Evolutionary conservation across 78 protist species (phyloP), one percentile per base, ranked within the genome.

Genomic region (Dictyostelium brefeldianum): DNA sequence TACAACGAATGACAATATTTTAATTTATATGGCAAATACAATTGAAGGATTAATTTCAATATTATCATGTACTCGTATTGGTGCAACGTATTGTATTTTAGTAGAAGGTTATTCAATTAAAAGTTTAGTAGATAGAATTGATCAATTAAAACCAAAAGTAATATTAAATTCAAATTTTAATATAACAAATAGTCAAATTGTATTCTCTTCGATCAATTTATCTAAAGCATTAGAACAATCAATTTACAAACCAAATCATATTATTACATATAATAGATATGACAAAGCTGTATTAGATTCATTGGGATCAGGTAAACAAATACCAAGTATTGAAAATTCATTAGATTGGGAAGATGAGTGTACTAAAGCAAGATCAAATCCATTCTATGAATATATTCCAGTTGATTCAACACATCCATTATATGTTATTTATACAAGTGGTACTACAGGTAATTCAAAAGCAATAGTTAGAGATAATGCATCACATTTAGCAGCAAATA

Each of bases 21-120:
- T 89, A 67, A 96, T 98, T 48, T 98, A 92, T 94, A 81, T 98
- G 97, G 97, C 99, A 25, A 98, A 83, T 96, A 54, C 89, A 56
- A 71, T 92, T 47, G 95, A 96, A 51, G 82, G 74, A 6, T 67
- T 87, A 20, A 27, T 89, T 29, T 71, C 98, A 27, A 96, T 98
- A 98, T 96, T 98, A 25, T 97, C 99, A 54, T 98, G 99, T 73
- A 98, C 99, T 41, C 81, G 99, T 12, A 93, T 98, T 18, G 99
- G 99, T 41, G 98, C 98, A 5, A 67, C 97, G 14, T 98, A 87
- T 62, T 20, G 47, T 47, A 31, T 43, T 8, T 25, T 43, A 17
- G 53, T 36, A 5, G 69, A 29, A 22, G 81, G 51, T 12, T 25
- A 46, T 10, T 18, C 29, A n/a, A 10, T 5, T 10, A 18, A 50